A percentile compares a stretch with the other conserved stretches of the same genome.
These are phyloP conservation scores for Monosporascus sp. DNA, from an alignment of 2,329 filamentous ascomycete genomes.

Conservation along the genomic window DNA sequence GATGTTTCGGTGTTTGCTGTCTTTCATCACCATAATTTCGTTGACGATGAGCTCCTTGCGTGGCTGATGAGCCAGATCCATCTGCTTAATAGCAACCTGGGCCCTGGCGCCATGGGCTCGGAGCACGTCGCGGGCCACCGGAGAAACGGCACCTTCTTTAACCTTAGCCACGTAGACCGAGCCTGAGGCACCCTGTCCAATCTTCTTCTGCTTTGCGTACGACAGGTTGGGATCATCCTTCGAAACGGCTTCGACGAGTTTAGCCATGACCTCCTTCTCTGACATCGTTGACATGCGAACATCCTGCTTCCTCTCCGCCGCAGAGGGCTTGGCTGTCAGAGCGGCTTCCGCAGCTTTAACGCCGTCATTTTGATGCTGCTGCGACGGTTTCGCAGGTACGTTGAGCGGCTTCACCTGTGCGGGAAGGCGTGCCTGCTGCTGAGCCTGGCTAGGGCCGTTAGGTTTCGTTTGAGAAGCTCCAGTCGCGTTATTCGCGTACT, in stretches of 20 bases:
- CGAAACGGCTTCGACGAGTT: slow-evolving; percentile 88
- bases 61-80: slow-evolving; percentile 96
- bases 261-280: slow-evolving; percentile 94
- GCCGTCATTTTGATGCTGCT: slow-evolving; percentile 53
- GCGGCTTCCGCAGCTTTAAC: slow-evolving; percentile 88
- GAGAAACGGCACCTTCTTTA: slow-evolving; percentile 80
- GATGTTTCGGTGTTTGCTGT: slow-evolving; percentile 96
- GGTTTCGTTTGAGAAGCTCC: slow-evolving; percentile 42
- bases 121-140: slow-evolving; percentile 71
- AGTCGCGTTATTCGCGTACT: slow-evolving; percentile 53
- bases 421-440: slow-evolving; percentile 46
- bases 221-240: slow-evolving; percentile 92
- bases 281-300: slow-evolving; percentile 98
- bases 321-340: slow-evolving; percentile 73
- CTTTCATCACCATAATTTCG: slow-evolving; percentile 99
- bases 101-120: slow-evolving; percentile 74
- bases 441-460: slow-evolving; percentile 36
- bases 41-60: slow-evolving; percentile 98
- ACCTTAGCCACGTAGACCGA: slow-evolving; percentile 98
- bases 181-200: slow-evolving; percentile 94
- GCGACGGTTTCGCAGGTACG: slow-evolving; percentile 61
- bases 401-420: slow-evolving; percentile 74
- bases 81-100: slow-evolving; percentile 98
- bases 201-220: slow-evolving; percentile 99
- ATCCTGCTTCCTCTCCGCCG: slow-evolving; percentile 76